Conservation (phyloP, 2,329 filamentous ascomycete genomes). For the Fusarium poae region DNA sequence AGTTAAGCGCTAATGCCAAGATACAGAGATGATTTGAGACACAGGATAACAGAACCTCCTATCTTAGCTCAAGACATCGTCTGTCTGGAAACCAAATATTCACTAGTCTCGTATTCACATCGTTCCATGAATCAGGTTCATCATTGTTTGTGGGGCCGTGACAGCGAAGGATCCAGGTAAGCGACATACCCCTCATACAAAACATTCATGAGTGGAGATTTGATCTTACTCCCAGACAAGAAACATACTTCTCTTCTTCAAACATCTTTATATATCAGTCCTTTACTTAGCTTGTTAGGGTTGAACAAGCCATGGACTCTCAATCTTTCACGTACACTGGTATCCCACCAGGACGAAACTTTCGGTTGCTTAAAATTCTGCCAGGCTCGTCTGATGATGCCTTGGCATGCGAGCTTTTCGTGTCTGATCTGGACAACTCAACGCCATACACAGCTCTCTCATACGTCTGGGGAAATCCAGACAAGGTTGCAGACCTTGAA, state of each 20-base stretch:
- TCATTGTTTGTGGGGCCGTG: background rate
- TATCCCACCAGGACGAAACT: slow-evolving; percentile 1
- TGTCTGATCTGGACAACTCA: background rate
- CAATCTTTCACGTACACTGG: background rate
- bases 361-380: slow-evolving; percentile 3
- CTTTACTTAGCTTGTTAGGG: fast-evolving
- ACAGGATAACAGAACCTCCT: background rate
- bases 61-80: background rate
- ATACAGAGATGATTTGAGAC: too few relatives aligned
- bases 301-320: background rate
- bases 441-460: slow-evolving; percentile 12
- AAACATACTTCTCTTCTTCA: background rate
- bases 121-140: background rate
- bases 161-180: background rate
- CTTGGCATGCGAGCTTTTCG: slow-evolving; percentile 11
- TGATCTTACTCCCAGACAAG: background rate
- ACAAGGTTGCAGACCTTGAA: background rate
- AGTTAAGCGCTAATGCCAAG: too few relatives aligned
- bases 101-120: too few relatives aligned
- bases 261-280: fast-evolving
- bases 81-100: too few relatives aligned
- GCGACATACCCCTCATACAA: background rate
- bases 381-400: background rate
- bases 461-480: background rate
- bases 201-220: background rate